These are phyloP conservation scores for Pseudonitzschia multiseries DNA, from an alignment of 108 stramenopile species.

Conservation along the genomic window DNA sequence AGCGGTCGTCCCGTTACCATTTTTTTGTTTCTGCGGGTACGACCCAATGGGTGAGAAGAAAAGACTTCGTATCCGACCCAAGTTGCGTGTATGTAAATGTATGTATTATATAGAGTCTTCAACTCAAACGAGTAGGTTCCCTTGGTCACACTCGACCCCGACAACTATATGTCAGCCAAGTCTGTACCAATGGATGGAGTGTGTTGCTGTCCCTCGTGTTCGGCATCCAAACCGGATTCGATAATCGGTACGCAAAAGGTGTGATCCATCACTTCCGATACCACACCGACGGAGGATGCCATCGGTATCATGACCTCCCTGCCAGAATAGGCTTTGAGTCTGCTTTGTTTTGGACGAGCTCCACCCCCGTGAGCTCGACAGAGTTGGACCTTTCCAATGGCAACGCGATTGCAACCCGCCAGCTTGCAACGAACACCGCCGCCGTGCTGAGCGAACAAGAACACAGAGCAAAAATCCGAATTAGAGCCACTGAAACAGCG, in stretches of 20 bases:
- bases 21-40: too few relatives aligned
- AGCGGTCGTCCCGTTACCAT: too few relatives aligned
- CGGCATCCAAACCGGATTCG: neutral
- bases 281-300: neutral
- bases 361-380: conserved; percentile 95
- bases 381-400: conserved; percentile 90
- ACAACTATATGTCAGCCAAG: neutral
- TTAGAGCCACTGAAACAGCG: conserved; percentile 22
- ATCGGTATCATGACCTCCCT: conserved; percentile 1
- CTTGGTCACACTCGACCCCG: neutral
- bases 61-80: too few relatives aligned
- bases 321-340: neutral
- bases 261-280: neutral
- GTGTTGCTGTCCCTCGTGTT: neutral
- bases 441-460: conserved; percentile 63
- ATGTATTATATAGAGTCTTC: neutral
- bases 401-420: conserved; percentile 91
- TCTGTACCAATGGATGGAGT: neutral
- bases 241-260: conserved; percentile 17
- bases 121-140: neutral
- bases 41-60: too few relatives aligned
- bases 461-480: neutral
- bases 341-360: conserved; percentile 15
- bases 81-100: neutral
- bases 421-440: conserved; percentile 95